Percentiles rank a stretch among this genome's conserved stretches.
Conservation (phyloP, 2,329 filamentous ascomycete genomes). For the Neofusicoccum laricinum region DNA sequence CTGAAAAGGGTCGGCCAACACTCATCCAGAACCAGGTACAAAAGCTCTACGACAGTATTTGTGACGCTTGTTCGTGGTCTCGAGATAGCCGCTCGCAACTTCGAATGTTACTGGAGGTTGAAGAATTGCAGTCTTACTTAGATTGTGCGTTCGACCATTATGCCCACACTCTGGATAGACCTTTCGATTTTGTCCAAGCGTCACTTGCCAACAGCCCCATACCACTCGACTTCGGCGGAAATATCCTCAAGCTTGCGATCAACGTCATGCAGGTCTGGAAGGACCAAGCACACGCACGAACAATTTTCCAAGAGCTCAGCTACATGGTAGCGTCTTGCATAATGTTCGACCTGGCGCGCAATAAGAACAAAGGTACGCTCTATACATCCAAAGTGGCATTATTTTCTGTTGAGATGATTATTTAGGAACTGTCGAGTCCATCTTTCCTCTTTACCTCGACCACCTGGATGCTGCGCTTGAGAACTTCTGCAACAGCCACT, state of each 20-base stretch:
- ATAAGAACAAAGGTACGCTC: conserved; percentile 27
- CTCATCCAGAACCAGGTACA: conserved; percentile 50
- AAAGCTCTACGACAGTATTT: conserved; percentile 46
- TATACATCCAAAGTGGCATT: no score
- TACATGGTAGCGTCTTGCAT: conserved; percentile 52
- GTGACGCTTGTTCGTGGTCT: conserved; percentile 36
- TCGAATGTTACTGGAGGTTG: conserved; percentile 48
- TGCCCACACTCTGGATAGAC: conserved; percentile 40
- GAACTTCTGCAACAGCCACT: conserved; percentile 45
- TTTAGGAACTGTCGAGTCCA: conserved; percentile 34
- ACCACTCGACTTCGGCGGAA: conserved; percentile 48
- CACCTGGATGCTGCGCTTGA: conserved; percentile 44
- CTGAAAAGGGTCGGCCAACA: conserved; percentile 43
- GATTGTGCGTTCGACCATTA: conserved; percentile 53
- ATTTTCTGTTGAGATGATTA: no score
- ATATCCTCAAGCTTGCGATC: conserved; percentile 49
- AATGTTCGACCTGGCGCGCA: conserved; percentile 45
- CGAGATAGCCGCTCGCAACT: conserved; percentile 42
- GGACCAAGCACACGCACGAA: conserved; percentile 24
- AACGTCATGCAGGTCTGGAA: conserved; percentile 31
- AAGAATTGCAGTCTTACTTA: conserved; percentile 48
- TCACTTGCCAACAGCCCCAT: conserved; percentile 47
- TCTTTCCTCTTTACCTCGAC: conserved; percentile 43
- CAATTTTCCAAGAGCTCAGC: conserved; percentile 45
- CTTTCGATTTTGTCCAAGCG: conserved; percentile 53